These are phyloP conservation scores for Abrus pulchellus DNA, from an alignment of 306 rosid genomes.

Conservation along the genomic window DNA sequence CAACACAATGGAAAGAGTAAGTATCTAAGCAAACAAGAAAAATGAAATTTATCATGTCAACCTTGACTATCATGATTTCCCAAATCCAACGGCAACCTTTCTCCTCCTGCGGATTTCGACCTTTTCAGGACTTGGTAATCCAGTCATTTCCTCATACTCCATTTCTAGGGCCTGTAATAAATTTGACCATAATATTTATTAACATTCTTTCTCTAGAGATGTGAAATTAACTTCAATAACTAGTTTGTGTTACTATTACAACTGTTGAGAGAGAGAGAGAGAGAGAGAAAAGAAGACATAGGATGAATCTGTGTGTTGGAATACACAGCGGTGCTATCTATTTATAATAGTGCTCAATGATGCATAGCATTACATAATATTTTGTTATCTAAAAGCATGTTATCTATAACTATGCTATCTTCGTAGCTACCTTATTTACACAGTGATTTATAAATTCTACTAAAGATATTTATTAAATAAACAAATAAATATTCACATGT, in stretches of 20 bases:
- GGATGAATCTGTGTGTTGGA: too few species aligned
- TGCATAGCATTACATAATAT: too few species aligned
- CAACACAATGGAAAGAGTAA: background rate
- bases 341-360: too few species aligned
- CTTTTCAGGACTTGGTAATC: conserved; percentile 84
- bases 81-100: conserved; percentile 77
- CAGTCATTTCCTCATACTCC: conserved; percentile 73
- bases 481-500: too few species aligned
- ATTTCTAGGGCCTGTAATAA: conserved; percentile 77
- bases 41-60: conserved; percentile 31
- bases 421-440: too few species aligned
- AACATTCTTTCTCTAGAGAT: conserved; percentile 5
- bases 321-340: too few species aligned
- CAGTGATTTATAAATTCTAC: too few species aligned
- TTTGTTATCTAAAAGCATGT: too few species aligned
- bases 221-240: background rate
- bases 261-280: too few species aligned
- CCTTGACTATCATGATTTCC: conserved; percentile 63
- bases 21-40: conserved; percentile 1
- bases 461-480: too few species aligned
- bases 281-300: too few species aligned
- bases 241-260: background rate
- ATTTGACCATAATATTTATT: conserved; percentile 34
- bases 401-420: too few species aligned
- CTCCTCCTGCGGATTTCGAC: conserved; percentile 60